A percentile compares a stretch with the other conserved stretches of the same genome.
Evolutionary conservation across 1,139 yeast genomes (phyloP).

Genomic region (Arxiozyma heterogenica): DNA sequence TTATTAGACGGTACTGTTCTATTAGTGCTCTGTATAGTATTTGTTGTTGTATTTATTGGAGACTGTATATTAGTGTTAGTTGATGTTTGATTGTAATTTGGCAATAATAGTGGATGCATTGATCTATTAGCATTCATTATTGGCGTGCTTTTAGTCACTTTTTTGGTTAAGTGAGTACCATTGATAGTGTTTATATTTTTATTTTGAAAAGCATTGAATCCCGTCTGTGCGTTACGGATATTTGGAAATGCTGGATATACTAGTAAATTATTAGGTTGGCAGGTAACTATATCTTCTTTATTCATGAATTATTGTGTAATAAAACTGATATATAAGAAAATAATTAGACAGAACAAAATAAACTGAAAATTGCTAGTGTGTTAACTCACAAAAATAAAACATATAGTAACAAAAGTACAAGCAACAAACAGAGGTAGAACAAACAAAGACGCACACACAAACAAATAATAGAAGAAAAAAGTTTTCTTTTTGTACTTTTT

Average conservation of each 20-base stretch:
- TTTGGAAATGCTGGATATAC: neutral
- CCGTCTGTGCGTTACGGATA: neutral
- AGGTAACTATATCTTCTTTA: neutral
- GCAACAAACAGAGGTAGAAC: no score
- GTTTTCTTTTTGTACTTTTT: no score
- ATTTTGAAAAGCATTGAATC: neutral
- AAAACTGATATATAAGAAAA: neutral
- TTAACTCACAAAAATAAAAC: no score
- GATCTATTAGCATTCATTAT: constrained; percentile 7
- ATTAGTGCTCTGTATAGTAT: neutral
- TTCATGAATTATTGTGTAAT: neutral
- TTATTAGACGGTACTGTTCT: neutral
- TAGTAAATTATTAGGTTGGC: neutral
- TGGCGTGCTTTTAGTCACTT: constrained; percentile 1
- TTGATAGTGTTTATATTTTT: neutral
- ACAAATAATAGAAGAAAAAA: no score
- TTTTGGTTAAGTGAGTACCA: neutral
- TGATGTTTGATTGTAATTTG: neutral
- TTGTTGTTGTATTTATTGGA: neutral
- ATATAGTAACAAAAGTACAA: no score
- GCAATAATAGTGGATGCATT: constrained; percentile 10
- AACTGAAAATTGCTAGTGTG: neutral
- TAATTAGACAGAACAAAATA: neutral
- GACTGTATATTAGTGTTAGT: neutral
- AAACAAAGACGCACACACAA: neutral